phyloP scores from a whole-genome alignment of 139 green algal genomes.

The Gonium pectorale region DNA sequence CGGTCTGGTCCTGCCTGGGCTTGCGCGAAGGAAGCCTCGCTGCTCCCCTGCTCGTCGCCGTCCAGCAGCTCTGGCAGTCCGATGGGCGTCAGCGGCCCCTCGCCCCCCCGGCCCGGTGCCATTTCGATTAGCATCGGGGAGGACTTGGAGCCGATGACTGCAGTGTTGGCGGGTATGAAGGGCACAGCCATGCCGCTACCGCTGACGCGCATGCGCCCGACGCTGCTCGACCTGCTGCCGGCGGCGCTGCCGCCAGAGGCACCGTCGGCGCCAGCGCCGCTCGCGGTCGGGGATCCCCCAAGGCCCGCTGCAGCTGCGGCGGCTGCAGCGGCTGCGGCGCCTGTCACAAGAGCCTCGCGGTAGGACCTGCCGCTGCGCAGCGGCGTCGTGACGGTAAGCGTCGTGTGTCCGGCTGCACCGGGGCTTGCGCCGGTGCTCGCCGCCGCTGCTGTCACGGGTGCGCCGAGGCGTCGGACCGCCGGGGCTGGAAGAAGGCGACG shows the following conservation, averaged over 20 bases:
- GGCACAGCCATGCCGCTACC: background rate
- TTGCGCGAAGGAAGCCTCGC: background rate
- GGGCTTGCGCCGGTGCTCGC: background rate
- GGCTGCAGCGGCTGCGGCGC: background rate
- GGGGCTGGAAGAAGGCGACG: background rate
- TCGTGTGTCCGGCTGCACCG: background rate
- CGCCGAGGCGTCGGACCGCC: background rate
- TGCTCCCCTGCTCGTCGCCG: background rate
- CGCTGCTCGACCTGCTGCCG: background rate
- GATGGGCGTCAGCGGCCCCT: slow-evolving; percentile 14
- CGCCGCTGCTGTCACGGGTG: background rate
- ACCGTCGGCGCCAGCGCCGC: too few relatives aligned
- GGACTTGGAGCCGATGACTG: background rate
- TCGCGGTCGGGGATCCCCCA: too few relatives aligned
- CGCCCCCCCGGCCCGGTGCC: background rate
- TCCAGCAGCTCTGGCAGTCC: slow-evolving; percentile 39
- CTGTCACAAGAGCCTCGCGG: slow-evolving; percentile 7
- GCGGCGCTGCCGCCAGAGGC: background rate
- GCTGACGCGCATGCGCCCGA: background rate
- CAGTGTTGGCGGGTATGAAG: slow-evolving; percentile 19
- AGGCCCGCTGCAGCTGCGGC: too few relatives aligned
- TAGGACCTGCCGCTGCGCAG: background rate
- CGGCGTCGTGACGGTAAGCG: background rate
- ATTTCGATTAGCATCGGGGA: slow-evolving; percentile 27
- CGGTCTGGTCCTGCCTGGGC: too few relatives aligned